Percentiles rank a stretch among this genome's conserved stretches.
These are phyloP conservation scores for Lachnellula arida DNA, from an alignment of 2,329 filamentous ascomycete genomes.

Conservation along the genomic window DNA sequence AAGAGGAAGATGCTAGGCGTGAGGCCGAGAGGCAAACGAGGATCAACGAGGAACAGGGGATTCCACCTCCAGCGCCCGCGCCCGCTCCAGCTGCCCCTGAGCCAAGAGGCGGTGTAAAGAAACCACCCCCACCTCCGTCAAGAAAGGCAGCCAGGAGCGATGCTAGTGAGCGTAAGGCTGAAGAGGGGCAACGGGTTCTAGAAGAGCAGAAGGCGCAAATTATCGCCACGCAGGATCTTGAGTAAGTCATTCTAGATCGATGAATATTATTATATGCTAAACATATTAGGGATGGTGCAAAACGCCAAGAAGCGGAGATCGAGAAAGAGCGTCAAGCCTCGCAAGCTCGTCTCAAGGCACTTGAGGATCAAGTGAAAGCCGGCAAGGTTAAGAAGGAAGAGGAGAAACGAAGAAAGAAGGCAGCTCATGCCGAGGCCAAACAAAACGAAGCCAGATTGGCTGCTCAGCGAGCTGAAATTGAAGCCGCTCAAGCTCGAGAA, in stretches of 20 bases:
- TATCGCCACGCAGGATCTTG: conserved; percentile 66
- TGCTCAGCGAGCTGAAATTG: conserved; percentile 83
- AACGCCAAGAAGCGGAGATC: conserved; percentile 73
- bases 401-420: conserved; percentile 89
- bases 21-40: conserved; percentile 73
- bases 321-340: conserved; percentile 75
- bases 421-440: conserved; percentile 77
- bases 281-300: conserved; percentile 61
- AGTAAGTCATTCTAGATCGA: conserved; percentile 59
- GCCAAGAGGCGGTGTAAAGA: conserved; percentile 50
- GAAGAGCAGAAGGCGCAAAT: conserved; percentile 74
- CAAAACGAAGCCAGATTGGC: conserved; percentile 83
- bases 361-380: conserved; percentile 90
- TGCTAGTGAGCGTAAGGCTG: conserved; percentile 48
- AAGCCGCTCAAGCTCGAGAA: conserved; percentile 85
- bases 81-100: conserved; percentile 11
- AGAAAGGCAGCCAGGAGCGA: conserved; percentile 66
- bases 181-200: conserved; percentile 60
- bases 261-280: conserved; percentile 16
- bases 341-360: conserved; percentile 74
- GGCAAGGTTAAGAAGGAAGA: conserved; percentile 96
- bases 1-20: conserved; percentile 86
- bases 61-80: conserved; percentile 24
- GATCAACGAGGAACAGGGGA: conserved; percentile 32
- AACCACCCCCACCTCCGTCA: conserved; percentile 74